Percentiles rank a stretch among this genome's conserved stretches.
phyloP scores from a whole-genome alignment of 352 stramenopile genomes.

The Globisporangium carolinianum region DNA sequence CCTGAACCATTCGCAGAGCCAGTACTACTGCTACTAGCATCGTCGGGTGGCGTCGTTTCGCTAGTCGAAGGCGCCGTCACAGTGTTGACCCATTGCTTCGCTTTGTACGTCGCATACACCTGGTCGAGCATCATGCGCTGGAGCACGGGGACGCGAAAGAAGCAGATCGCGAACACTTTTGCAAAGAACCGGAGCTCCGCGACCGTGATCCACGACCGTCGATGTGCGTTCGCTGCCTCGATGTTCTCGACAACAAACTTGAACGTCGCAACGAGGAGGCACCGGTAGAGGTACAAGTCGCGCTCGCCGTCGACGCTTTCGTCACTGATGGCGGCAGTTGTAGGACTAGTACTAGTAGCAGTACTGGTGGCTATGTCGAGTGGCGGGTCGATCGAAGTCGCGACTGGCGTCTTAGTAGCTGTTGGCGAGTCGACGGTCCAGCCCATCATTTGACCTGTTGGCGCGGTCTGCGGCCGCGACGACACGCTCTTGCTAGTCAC shows the following conservation, averaged over 20 bases:
- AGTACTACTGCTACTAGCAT: not conserved
- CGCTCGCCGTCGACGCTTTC: conserved; percentile 36
- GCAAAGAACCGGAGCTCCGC: conserved; percentile 57
- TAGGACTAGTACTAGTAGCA: conserved; percentile 7
- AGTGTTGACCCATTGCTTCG: conserved; percentile 43
- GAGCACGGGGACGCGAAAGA: conserved; percentile 52
- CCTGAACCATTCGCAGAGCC: too few relatives aligned
- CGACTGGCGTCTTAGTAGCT: not conserved
- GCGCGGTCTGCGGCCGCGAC: conserved; percentile 1
- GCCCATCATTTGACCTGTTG: conserved; percentile 11
- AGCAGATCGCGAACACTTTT: conserved; percentile 64
- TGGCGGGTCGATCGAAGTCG: conserved; percentile 2
- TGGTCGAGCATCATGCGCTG: conserved; percentile 46
- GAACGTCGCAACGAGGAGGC: conserved; percentile 67
- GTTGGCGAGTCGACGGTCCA: conserved; percentile 27
- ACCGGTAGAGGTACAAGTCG: conserved; percentile 59
- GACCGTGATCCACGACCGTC: conserved; percentile 46
- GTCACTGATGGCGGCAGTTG: conserved; percentile 12
- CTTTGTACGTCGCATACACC: conserved; percentile 41
- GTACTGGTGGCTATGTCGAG: conserved; percentile 8
- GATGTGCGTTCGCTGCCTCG: conserved; percentile 30
- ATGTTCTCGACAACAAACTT: conserved; percentile 64
- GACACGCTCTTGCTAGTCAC: not conserved
- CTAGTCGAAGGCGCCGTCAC: not conserved
- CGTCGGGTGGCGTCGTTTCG: not conserved